These are phyloP conservation scores for Alternaria brassicae DNA, from an alignment of 2,329 filamentous ascomycete species.

Conservation along the genomic window DNA sequence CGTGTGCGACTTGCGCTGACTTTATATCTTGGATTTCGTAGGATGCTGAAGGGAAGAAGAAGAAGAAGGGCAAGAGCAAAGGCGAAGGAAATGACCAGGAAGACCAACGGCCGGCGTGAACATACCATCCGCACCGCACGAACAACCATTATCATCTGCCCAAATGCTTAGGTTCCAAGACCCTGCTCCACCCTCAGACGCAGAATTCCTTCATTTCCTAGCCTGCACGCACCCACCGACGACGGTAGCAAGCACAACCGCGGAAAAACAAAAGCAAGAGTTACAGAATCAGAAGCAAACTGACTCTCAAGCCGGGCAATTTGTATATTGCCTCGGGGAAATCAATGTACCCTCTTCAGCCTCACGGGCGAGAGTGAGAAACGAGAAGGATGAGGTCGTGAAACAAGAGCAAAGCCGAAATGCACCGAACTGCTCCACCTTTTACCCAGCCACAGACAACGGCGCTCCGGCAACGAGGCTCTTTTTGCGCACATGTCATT, in stretches of 20 bases:
- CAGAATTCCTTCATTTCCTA: slow-evolving; percentile 1
- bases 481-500: neutral
- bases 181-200: neutral
- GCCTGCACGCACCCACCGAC: neutral
- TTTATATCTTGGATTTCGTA: too few relatives aligned
- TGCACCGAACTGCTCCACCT: neutral
- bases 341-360: neutral
- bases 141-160: neutral
- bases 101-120: too few relatives aligned
- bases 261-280: neutral
- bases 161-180: neutral
- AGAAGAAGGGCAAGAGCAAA: too few relatives aligned
- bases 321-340: neutral
- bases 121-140: neutral
- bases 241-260: neutral
- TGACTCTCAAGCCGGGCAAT: neutral
- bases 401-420: slow-evolving; percentile 1
- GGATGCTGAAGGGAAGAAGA: too few relatives aligned
- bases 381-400: neutral
- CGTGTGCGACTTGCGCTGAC: too few relatives aligned
- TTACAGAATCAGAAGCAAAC: neutral
- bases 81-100: too few relatives aligned
- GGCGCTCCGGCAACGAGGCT: neutral
- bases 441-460: neutral
- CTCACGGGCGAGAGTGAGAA: neutral